These are phyloP conservation scores for Candida sojae DNA, from an alignment of 1,139 yeast genomes.

Conservation along the genomic window DNA sequence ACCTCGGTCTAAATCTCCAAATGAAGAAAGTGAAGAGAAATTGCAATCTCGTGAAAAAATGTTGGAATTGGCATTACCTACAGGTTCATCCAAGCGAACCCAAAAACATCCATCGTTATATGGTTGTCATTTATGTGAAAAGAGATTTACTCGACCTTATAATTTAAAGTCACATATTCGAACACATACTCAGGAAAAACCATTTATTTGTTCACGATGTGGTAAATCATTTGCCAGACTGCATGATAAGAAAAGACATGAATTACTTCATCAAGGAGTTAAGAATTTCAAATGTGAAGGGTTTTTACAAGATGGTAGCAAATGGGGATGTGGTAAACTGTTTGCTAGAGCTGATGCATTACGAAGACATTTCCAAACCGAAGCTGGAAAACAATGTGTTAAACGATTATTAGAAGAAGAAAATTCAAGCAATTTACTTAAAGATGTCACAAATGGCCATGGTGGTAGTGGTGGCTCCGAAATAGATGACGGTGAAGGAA, in stretches of 20 bases:
- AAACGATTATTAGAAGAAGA: slow-evolving; percentile 56
- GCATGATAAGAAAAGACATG: slow-evolving; percentile 93
- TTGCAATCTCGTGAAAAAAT: slow-evolving; percentile 52
- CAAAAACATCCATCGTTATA: slow-evolving; percentile 80
- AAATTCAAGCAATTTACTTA: slow-evolving; percentile 9
- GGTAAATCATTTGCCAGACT: slow-evolving; percentile 95
- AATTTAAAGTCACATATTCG: slow-evolving; percentile 88
- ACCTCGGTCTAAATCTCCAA: slow-evolving; percentile 14
- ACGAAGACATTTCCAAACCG: slow-evolving; percentile 92
- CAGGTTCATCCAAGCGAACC: slow-evolving; percentile 50
- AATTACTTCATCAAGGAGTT: slow-evolving; percentile 88
- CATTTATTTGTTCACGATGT: slow-evolving; percentile 82
- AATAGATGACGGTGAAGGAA: background rate
- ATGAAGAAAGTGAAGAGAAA: slow-evolving; percentile 15
- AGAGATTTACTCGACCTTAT: slow-evolving; percentile 87
- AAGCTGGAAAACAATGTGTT: slow-evolving; percentile 86
- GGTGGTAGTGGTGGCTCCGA: background rate
- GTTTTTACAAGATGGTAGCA: slow-evolving; percentile 56
- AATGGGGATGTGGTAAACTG: slow-evolving; percentile 91
- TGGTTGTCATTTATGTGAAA: slow-evolving; percentile 84
- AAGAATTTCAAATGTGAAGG: slow-evolving; percentile 88
- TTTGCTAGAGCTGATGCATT: slow-evolving; percentile 97
- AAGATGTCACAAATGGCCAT: slow-evolving; percentile 10
- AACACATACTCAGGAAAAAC: slow-evolving; percentile 94
- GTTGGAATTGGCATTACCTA: slow-evolving; percentile 61